A percentile compares a stretch with the other conserved stretches of the same genome.
Evolutionary conservation across 1,139 yeast species (phyloP).

Genomic region (Yamadazyma triangularis): DNA sequence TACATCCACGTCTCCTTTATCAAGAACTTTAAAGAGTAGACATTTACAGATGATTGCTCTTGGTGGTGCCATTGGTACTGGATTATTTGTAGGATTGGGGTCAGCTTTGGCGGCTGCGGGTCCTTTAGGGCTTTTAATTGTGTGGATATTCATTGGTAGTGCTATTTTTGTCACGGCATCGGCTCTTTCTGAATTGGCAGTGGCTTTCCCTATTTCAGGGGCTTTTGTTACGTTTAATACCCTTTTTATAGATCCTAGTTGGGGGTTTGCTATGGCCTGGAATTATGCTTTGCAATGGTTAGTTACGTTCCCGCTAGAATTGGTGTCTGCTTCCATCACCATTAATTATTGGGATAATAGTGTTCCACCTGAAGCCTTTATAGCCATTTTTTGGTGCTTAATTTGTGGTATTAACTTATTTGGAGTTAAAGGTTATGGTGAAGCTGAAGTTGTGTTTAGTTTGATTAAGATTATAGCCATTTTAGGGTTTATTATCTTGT

Average conservation of each 20-base stretch:
- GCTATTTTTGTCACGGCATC: conserved; percentile 32
- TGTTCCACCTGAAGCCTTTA: conserved; percentile 27
- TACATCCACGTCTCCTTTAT: conserved; percentile 27
- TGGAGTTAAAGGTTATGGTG: conserved; percentile 35
- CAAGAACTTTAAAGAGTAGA: conserved; percentile 32
- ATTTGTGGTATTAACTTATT: conserved; percentile 27
- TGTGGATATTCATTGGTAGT: conserved; percentile 28
- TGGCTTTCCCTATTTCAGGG: conserved; percentile 37
- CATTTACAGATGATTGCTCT: conserved; percentile 40
- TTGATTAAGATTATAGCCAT: conserved; percentile 29
- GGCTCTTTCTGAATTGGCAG: conserved; percentile 35
- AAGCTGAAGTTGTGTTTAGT: conserved; percentile 28
- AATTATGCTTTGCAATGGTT: conserved; percentile 40
- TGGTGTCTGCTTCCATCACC: conserved; percentile 37
- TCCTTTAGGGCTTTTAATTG: conserved; percentile 31
- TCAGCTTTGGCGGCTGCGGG: conserved; percentile 30
- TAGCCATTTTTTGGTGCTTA: conserved; percentile 26
- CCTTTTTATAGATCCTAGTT: conserved; percentile 31
- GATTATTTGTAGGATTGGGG: conserved; percentile 36
- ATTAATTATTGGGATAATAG: conserved; percentile 25
- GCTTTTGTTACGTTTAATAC: conserved; percentile 37
- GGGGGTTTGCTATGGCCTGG: conserved; percentile 42
- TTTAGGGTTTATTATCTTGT: conserved; percentile 27
- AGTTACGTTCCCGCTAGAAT: conserved; percentile 33
- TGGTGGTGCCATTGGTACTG: conserved; percentile 42